Evolutionary conservation across 768 basidiomycete genomes (phyloP), one percentile per base, ranked within the genome.

Genomic region (Naganishia randhawae): DNA sequence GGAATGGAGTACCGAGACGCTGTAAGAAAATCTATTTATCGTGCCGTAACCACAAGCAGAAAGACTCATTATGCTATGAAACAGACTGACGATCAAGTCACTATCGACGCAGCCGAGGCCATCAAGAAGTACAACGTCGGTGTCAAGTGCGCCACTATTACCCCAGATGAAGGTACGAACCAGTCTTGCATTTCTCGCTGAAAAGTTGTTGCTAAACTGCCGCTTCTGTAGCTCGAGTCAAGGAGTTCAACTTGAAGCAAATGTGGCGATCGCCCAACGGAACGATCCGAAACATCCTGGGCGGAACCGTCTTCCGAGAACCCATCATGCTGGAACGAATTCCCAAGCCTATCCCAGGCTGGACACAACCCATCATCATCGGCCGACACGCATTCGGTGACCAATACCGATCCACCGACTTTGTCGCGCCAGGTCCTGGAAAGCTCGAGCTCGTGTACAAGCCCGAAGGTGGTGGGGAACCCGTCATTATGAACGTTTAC

Each of bases 261-360:
- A 99, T 99, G 95, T 96, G 92, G 94, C 89, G 84, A 83, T 92
- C 90, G 76, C 95, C 94, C 7, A 96, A 96, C 80, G 94, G 93
- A 73, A 95, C 94, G 1, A 97, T 97, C 81, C 89, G 95, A 71
- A 99, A 99, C 80, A 96, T 98, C 76, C 87, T 98, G 57, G 93
- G 92, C 35, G 96, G 96, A 48, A 98, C 96, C 22, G 94, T 99
- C 63, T 98, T 98, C 87, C 88, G 96, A 71, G 96, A 96, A 81
- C 96, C 96, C 73, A 98, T 99, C 82, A 88, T 98, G 78, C 85
- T 98, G 33, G 79, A 87, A 57, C 86, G 87, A 72, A 90, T 99
- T 76, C 96, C 95, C 35, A 89, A 89, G 77, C 92, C 94, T 9
- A 85, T 98, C 45, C 96, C 96, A 42, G 95, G 96, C 42, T 99